Evolutionary conservation across 306 rosid species (phyloP).

Genomic region (Gillenia trifoliata): DNA sequence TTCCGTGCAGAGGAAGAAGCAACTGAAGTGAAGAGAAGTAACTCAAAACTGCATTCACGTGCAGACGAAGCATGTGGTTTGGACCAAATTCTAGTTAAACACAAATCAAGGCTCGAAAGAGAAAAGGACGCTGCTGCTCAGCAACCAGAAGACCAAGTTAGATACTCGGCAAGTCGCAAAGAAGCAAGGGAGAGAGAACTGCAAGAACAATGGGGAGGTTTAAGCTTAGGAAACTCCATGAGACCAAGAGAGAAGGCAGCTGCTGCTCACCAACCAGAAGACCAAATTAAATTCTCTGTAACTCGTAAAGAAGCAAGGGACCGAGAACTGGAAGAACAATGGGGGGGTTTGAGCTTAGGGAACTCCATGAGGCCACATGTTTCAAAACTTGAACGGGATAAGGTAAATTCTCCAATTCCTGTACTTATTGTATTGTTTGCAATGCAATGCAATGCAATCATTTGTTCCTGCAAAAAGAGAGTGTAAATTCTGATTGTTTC

Average conservation of each 20-base stretch:
- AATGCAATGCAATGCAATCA: not conserved
- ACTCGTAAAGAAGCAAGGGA: constrained; percentile 76
- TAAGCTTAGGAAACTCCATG: constrained; percentile 74
- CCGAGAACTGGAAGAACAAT: constrained; percentile 69
- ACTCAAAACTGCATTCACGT: constrained; percentile 21
- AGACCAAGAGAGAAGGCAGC: constrained; percentile 30
- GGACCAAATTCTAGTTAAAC: constrained; percentile 65
- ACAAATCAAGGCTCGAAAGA: constrained; percentile 67
- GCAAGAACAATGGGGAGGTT: constrained; percentile 85
- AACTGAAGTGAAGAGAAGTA: constrained; percentile 32
- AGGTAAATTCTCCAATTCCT: constrained; percentile 46
- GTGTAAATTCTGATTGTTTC: not conserved
- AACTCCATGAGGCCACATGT: constrained; percentile 69
- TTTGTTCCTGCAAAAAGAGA: not conserved
- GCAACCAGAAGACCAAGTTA: constrained; percentile 44
- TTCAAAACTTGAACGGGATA: constrained; percentile 77
- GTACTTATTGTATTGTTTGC: not conserved
- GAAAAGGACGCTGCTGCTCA: constrained; percentile 61
- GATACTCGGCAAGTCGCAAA: constrained; percentile 39
- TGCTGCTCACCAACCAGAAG: constrained; percentile 51
- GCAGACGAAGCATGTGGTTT: constrained; percentile 43
- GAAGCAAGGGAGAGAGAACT: constrained; percentile 78
- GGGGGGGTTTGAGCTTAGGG: constrained; percentile 87
- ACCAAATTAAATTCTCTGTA: constrained; percentile 29
- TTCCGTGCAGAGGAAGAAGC: constrained; percentile 31